Evolutionary conservation across 208 protist genomes (phyloP).

Genomic region (Leishmania gerbilli): DNA sequence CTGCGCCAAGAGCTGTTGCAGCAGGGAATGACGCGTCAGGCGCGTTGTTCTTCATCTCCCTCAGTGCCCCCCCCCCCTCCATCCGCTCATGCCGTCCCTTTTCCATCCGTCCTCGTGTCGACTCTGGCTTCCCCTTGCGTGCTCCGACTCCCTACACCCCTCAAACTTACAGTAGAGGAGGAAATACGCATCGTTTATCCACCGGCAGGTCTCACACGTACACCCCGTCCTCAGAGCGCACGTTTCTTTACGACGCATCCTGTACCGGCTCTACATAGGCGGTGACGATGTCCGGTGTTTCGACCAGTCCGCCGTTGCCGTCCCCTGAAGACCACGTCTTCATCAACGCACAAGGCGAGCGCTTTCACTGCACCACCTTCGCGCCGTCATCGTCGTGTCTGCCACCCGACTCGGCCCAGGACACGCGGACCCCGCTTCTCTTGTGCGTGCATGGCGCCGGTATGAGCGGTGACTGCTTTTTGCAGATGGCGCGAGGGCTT

Average conservation of each 20-base stretch:
- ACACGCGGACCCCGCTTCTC: constrained; percentile 46
- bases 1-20: neutral
- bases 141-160: neutral
- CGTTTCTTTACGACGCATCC: neutral
- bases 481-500: constrained; percentile 48
- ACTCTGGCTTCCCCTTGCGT: neutral
- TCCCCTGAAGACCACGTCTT: constrained; percentile 36
- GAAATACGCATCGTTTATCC: neutral
- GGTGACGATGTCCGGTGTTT: neutral
- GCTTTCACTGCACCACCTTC: constrained; percentile 58
- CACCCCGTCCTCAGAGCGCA: neutral
- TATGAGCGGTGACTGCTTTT: constrained; percentile 80
- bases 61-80: neutral
- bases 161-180: neutral
- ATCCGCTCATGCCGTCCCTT: neutral
- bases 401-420: neutral
- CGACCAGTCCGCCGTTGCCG: constrained; percentile 5
- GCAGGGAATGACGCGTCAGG: neutral
- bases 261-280: neutral
- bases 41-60: neutral
- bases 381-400: constrained; percentile 8
- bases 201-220: neutral
- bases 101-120: neutral
- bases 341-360: constrained; percentile 43
- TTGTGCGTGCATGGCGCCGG: constrained; percentile 92